Evolutionary conservation across 2,329 filamentous ascomycete species (phyloP), one percentile per base, ranked within the genome.

Genomic region (Blastomyces gilchristii): DNA sequence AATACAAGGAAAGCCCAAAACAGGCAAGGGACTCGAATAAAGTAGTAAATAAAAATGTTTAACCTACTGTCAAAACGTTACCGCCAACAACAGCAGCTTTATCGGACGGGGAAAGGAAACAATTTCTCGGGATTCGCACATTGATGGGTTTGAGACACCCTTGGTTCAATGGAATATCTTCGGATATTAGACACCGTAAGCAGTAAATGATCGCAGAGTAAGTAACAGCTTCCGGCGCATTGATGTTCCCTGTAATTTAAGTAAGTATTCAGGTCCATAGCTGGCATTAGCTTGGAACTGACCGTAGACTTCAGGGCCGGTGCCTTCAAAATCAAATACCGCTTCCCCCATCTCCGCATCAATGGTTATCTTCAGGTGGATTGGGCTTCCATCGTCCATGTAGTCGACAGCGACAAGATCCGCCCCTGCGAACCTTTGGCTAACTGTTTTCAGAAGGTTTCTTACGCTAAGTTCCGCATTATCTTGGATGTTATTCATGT

Each of bases 341-440:
- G 90, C 90, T 67, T 87, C 84, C 16, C 89, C 89, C 53, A 87
- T 85, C 1, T 86, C 81, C 0, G 82, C 81, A 70, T 91, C 83
- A 65, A 94, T 91, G 0, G 83, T 84, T 3, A 94, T 82, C 64
- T 85, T 85, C 12, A 93, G 80, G 58, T 84, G 80, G 68, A 93
- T 91, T 0, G 88, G 87, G n/a, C 83, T 88, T 39, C 89, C 89
- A 69, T 93, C 89, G 68, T 94, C 90, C 87, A 92, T 93, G 75
- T 85, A 88, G 70, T 94, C 90, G 9, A 86, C 78, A 0, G 90
- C 87, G 1, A 80, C 81, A 0, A 91, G 81, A 41, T 87, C 83
- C 61, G 82, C 81, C 3, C 86, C 86, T 68, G 85, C 80, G 67
- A 89, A 88, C 45, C 83, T 81, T 64, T 81, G 81, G 69, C 84